Conservation (phyloP, 208 protist genomes). For the Leishmania arabica region DNA sequence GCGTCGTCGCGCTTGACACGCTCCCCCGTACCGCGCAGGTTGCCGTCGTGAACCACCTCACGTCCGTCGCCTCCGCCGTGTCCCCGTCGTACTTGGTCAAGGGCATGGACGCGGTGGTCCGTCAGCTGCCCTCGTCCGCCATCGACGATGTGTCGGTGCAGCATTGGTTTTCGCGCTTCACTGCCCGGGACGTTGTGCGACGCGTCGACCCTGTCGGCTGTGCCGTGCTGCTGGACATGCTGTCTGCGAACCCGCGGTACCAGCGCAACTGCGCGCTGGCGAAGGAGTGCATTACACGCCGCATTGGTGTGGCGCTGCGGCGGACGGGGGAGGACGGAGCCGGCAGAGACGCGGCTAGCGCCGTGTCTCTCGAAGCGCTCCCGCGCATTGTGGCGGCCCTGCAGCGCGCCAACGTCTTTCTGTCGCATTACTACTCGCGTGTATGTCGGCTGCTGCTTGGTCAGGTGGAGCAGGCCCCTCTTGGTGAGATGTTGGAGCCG, state of each 20-base stretch:
- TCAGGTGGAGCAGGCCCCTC: constrained; percentile 55
- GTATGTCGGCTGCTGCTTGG: constrained; percentile 66
- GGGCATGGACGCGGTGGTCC: constrained; percentile 46
- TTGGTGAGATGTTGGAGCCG: constrained; percentile 46
- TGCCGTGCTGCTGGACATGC: constrained; percentile 47
- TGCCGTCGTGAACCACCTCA: constrained; percentile 67
- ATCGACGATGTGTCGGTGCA: constrained; percentile 73
- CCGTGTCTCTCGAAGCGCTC: constrained; percentile 37
- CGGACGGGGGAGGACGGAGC: constrained; percentile 11
- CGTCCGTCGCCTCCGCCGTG: constrained; percentile 54
- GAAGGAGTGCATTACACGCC: constrained; percentile 35
- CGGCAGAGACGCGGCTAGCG: neutral
- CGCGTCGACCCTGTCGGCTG: constrained; percentile 46
- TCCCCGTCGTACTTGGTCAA: constrained; percentile 47
- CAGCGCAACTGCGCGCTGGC: constrained; percentile 42
- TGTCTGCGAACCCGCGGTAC: constrained; percentile 37
- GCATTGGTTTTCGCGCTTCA: constrained; percentile 78
- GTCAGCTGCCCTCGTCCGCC: constrained; percentile 15
- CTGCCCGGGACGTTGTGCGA: constrained; percentile 55
- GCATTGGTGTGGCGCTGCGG: constrained; percentile 32
- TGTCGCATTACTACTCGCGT: constrained; percentile 71
- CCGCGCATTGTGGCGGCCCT: constrained; percentile 44
- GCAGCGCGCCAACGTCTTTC: constrained; percentile 55
- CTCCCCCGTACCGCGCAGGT: constrained; percentile 52
- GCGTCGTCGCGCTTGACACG: constrained; percentile 38